These are phyloP conservation scores for Murraya paniculata DNA, from an alignment of 345 rosid species.

Conservation along the genomic window DNA sequence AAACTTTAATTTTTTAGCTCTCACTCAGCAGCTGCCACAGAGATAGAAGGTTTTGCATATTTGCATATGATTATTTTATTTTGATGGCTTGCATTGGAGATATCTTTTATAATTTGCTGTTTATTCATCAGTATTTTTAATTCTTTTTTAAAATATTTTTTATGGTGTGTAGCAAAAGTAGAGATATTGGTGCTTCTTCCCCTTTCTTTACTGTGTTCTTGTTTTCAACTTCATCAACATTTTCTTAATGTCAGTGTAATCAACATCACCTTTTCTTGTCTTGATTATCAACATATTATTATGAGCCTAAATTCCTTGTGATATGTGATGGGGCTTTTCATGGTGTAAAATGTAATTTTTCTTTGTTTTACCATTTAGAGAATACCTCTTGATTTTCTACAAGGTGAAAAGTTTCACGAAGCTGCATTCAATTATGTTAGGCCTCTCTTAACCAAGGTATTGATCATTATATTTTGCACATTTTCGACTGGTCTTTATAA, in stretches of 20 bases:
- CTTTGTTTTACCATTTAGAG: constrained; percentile 46
- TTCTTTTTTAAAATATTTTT: no score
- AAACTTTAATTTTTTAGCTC: background rate
- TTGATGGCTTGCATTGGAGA: background rate
- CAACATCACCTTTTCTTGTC: background rate
- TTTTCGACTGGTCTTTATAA: constrained; percentile 4
- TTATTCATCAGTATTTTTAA: background rate
- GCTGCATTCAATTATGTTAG: constrained; percentile 76
- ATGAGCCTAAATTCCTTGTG: constrained; percentile 5
- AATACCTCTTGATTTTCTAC: constrained; percentile 95
- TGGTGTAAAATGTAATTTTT: constrained; percentile 9
- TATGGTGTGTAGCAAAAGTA: background rate
- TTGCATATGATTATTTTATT: background rate
- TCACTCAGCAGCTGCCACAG: background rate
- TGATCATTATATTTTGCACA: constrained; percentile 4
- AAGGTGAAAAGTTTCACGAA: constrained; percentile 71
- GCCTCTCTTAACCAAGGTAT: constrained; percentile 88
- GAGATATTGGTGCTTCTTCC: background rate
- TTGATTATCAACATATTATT: background rate
- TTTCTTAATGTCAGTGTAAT: background rate
- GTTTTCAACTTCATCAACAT: background rate
- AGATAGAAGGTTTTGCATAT: background rate
- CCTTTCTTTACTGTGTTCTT: background rate
- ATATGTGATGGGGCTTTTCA: background rate
- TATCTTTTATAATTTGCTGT: background rate